phyloP scores from a whole-genome alignment of 2,329 filamentous ascomycete species.

The Colletotrichum trifolii region DNA sequence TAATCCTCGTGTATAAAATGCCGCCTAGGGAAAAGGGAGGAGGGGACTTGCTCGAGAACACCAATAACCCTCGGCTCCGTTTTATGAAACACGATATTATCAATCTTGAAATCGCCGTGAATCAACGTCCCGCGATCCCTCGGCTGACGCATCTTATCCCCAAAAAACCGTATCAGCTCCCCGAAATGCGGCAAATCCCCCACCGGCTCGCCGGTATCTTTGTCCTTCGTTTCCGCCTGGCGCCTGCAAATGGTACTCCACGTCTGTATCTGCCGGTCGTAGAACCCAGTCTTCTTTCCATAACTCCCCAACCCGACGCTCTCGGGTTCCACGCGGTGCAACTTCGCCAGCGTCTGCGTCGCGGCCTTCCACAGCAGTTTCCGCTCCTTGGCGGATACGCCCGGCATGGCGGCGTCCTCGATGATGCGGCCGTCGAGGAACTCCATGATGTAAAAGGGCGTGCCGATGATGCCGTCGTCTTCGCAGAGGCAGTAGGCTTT shows the following conservation, averaged over 20 bases:
- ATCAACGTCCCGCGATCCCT: conserved; percentile 82
- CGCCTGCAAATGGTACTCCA: conserved; percentile 82
- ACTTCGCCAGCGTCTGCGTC: conserved; percentile 82
- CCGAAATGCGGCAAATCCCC: conserved; percentile 87
- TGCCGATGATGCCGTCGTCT: conserved; percentile 82
- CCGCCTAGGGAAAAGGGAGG: background rate
- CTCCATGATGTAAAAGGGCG: conserved; percentile 97
- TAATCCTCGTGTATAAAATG: background rate
- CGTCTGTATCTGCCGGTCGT: conserved; percentile 85
- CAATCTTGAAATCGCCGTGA: conserved; percentile 97
- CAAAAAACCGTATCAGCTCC: conserved; percentile 83
- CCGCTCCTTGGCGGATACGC: conserved; percentile 73
- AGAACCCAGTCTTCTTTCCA: conserved; percentile 82
- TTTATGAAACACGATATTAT: conserved; percentile 90
- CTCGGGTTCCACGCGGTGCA: conserved; percentile 79
- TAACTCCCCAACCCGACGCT: conserved; percentile 77
- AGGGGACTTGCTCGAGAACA: conserved; percentile 77
- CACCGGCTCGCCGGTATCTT: conserved; percentile 80
- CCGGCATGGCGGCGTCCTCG: conserved; percentile 86
- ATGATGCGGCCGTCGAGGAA: conserved; percentile 95
- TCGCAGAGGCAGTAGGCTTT: conserved; percentile 87
- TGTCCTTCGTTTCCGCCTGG: conserved; percentile 80
- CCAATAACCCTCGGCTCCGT: conserved; percentile 90
- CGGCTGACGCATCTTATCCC: conserved; percentile 75
- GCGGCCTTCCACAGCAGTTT: conserved; percentile 88